Evolutionary conservation across 169 alveolate species (phyloP), one percentile per base, ranked within the genome.

Genomic region (Eimeria acervulina): DNA sequence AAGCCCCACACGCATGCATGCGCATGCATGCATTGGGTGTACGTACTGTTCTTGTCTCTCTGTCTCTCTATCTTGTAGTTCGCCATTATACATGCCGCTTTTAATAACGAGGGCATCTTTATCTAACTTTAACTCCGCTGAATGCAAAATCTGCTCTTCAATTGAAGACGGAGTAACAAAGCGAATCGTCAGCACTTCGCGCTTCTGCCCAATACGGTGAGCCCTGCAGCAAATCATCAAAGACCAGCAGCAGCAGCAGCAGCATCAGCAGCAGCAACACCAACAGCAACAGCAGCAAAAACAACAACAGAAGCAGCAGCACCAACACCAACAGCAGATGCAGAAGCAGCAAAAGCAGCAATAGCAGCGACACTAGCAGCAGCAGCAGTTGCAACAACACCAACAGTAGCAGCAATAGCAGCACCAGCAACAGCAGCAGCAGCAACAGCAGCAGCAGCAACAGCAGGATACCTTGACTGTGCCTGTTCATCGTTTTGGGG

Each of bases 401-500:
- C 74, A 63, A n/a, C 80, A 31, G 80, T 28, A n/a, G 13, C 10
- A 47, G 44, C 31, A 63, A 4, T 21, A 47, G 51, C 13, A 63
- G n/a, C 91, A 83, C 42, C 40, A 51, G n/a, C 26, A 1, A 61
- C 26, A 19, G 88, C 61, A 76, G 61, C 38, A 44, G 31, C 63
- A 76, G 88, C 52, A 40, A 15, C 36, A 42, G 36, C 47, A 44
- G 44, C 44, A 31, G 15, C 4, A 33, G 59, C n/a, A 51, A 10
- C 47, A 83, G 74, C 91, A 83, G 13, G 42, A 36, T 51, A 90
- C 95, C 99, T 96, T 51, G 97, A 94, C 94, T 98, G 98, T 1
- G 99, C 99, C 90, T 99, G 99, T 55, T 98, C 98, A 97, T 99
- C 99, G 98, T 98, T 98, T 96, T 98, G 98, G 23, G 99, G 99